These are phyloP conservation scores for Chytriomyces hyalinus DNA, from an alignment of 192 early-diverging fungal genomes.

Conservation along the genomic window DNA sequence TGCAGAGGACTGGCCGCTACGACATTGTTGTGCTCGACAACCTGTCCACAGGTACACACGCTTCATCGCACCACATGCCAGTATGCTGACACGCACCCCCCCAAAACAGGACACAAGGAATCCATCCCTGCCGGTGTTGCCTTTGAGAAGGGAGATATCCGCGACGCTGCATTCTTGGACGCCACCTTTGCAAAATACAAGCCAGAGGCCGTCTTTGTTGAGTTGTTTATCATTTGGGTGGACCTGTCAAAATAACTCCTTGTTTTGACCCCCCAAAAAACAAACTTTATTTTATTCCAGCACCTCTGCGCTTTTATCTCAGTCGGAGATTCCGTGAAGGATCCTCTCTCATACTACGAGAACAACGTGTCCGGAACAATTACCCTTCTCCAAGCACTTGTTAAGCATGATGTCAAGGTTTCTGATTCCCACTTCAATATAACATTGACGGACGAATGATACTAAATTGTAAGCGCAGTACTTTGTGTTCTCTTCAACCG, in stretches of 20 bases:
- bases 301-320: constrained; percentile 91
- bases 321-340: constrained; percentile 78
- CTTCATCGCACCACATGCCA: constrained; percentile 19
- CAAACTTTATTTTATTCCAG: constrained; percentile 38
- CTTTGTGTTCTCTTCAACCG: constrained; percentile 94
- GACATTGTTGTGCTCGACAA: constrained; percentile 93
- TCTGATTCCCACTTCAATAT: neutral
- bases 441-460: too few relatives aligned
- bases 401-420: constrained; percentile 74
- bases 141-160: constrained; percentile 82
- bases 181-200: constrained; percentile 74
- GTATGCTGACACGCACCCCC: neutral
- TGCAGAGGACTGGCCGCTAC: constrained; percentile 63
- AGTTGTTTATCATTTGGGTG: constrained; percentile 1
- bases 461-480: constrained; percentile 42
- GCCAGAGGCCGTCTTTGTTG: constrained; percentile 56
- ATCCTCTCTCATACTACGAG: constrained; percentile 89
- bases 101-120: constrained; percentile 49
- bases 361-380: constrained; percentile 93
- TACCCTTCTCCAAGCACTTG: constrained; percentile 82
- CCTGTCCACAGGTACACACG: constrained; percentile 64
- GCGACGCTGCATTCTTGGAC: constrained; percentile 68
- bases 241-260: neutral
- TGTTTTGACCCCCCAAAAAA: constrained; percentile 1
- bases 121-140: constrained; percentile 56